A percentile compares a stretch with the other conserved stretches of the same genome.
Evolutionary conservation across 441 rosid species (phyloP).

Genomic region (Syzygium syzygioides): DNA sequence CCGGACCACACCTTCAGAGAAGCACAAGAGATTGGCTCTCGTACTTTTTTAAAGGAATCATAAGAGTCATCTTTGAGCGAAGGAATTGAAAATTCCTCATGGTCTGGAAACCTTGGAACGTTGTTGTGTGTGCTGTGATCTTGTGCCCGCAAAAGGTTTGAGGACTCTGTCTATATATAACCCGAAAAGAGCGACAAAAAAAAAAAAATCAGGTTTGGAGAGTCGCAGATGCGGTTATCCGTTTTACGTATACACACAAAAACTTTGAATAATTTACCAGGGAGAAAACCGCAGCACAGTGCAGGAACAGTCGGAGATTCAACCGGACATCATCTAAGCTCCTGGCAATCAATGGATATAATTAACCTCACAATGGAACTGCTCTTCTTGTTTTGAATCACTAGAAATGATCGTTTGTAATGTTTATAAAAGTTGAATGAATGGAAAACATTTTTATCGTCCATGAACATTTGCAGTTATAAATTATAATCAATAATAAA

Average conservation of each 20-base stretch:
- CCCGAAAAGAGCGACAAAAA: not conserved
- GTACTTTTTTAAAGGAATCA: not conserved
- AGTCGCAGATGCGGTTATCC: not conserved
- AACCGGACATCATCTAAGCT: not conserved
- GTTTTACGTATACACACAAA: no score
- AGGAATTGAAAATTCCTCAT: not conserved
- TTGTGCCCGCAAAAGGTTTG: not conserved
- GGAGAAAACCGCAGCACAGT: not conserved
- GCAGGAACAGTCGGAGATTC: not conserved
- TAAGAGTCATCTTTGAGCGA: not conserved
- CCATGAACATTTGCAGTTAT: no score
- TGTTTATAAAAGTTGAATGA: no score
- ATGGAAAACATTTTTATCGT: no score
- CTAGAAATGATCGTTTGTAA: not conserved
- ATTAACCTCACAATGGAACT: not conserved
- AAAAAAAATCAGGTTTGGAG: not conserved
- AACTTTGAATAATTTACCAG: not conserved
- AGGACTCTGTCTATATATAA: not conserved
- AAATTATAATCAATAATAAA: no score
- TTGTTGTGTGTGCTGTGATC: not conserved
- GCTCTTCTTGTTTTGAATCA: not conserved
- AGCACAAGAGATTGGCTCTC: not conserved
- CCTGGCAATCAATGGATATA: not conserved
- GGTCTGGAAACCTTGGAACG: not conserved
- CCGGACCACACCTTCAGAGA: not conserved